A percentile compares a stretch with the other conserved stretches of the same genome.
phyloP scores from a whole-genome alignment of 1,284 basidiomycete species.

The Ustilago bromivora region DNA sequence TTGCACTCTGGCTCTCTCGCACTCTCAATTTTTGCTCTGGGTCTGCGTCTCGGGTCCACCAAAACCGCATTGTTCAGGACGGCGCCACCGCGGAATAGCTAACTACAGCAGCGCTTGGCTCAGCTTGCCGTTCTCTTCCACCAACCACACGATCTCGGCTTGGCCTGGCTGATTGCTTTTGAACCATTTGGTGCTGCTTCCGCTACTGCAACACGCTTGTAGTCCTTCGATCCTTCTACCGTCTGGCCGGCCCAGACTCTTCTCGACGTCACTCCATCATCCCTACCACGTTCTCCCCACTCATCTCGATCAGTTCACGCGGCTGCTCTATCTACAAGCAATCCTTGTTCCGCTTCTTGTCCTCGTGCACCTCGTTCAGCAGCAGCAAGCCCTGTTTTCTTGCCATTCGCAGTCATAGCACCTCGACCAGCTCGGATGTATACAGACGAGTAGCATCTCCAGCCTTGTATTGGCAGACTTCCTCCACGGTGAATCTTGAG shows the following conservation, averaged over 20 bases:
- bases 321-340: background rate
- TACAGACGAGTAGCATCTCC: background rate
- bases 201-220: background rate
- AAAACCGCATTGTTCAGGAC: background rate
- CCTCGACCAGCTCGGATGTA: background rate
- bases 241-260: slow-evolving; percentile 33
- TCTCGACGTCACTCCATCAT: background rate
- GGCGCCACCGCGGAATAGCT: slow-evolving; percentile 6
- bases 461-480: background rate
- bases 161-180: background rate
- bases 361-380: background rate
- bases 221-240: background rate
- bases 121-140: background rate
- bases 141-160: background rate
- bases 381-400: background rate
- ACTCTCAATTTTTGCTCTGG: background rate
- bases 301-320: background rate
- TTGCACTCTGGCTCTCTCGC: background rate
- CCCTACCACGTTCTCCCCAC: background rate
- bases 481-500: background rate
- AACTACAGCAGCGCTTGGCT: background rate
- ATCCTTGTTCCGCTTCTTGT: background rate
- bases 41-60: background rate
- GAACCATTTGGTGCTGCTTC: background rate
- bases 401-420: background rate